Percentiles rank a stretch among this genome's conserved stretches.
Evolutionary conservation across 495 filamentous ascomycete species (phyloP).

Genomic region (Sordaria brevicollis): DNA sequence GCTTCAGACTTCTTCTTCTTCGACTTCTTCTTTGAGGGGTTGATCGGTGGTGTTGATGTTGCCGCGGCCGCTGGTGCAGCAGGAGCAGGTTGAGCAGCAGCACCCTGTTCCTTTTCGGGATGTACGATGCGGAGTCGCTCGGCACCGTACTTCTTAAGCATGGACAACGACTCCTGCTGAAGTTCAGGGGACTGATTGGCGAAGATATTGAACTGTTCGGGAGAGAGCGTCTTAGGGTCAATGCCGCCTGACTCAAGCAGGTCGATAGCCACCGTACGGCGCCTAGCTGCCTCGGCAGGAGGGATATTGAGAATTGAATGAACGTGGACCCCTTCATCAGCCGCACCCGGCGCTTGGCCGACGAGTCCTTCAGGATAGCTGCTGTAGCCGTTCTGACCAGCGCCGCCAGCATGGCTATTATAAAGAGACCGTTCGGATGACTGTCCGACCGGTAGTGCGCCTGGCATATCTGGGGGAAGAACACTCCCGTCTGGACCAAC

Average conservation of each 20-base stretch:
- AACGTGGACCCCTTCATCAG: slow-evolving; percentile 1
- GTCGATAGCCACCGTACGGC: slow-evolving; percentile 28
- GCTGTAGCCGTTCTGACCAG: slow-evolving; percentile 1
- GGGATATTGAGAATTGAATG: slow-evolving; percentile 28
- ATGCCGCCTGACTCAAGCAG: slow-evolving; percentile 25
- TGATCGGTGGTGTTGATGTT: not conserved
- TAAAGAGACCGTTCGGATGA: slow-evolving; percentile 6
- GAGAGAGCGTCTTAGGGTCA: slow-evolving; percentile 30
- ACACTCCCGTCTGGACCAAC: not conserved
- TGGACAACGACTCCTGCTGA: slow-evolving; percentile 32
- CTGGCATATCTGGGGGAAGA: slow-evolving; percentile 17
- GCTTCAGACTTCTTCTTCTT: slow-evolving; percentile 20
- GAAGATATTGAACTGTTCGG: slow-evolving; percentile 41
- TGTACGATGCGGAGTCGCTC: slow-evolving; percentile 36
- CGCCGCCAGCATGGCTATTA: slow-evolving; percentile 3
- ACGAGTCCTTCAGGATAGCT: slow-evolving; percentile 11
- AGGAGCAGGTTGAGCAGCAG: slow-evolving; percentile 15
- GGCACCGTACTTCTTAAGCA: slow-evolving; percentile 36
- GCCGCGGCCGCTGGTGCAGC: slow-evolving; percentile 1
- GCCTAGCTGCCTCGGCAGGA: slow-evolving; percentile 30
- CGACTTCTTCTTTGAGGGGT: slow-evolving; percentile 11
- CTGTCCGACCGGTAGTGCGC: slow-evolving; percentile 13
- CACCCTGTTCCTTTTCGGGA: slow-evolving; percentile 21
- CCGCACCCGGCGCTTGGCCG: not conserved
- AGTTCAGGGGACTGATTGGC: slow-evolving; percentile 37